Percentiles rank a stretch among this genome's conserved stretches.
Evolutionary conservation across 2,329 filamentous ascomycete genomes (phyloP).

Genomic region (Diplodia seriata): DNA sequence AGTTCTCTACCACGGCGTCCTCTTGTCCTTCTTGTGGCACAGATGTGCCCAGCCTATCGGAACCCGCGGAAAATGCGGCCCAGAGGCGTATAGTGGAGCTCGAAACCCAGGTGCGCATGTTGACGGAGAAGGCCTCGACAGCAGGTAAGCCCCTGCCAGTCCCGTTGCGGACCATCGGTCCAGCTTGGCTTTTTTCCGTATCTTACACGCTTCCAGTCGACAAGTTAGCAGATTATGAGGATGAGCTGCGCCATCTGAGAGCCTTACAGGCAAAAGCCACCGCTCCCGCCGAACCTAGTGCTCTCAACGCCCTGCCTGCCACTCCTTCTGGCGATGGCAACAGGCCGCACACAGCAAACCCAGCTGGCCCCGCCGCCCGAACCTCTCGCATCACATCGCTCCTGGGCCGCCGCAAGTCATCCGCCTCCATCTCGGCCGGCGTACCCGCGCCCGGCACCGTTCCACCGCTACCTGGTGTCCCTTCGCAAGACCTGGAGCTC

Average conservation of each 20-base stretch:
- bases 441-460: slow-evolving; percentile 46
- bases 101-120: slow-evolving; percentile 71
- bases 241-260: slow-evolving; percentile 71
- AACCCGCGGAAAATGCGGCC: slow-evolving; percentile 33
- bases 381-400: slow-evolving; percentile 54
- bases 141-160: slow-evolving; percentile 54
- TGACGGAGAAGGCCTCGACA: slow-evolving; percentile 74
- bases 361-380: slow-evolving; percentile 37
- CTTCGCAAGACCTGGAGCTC: slow-evolving; percentile 55
- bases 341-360: slow-evolving; percentile 43
- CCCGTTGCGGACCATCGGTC: neutral
- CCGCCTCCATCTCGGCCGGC: slow-evolving; percentile 35
- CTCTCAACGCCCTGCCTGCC: slow-evolving; percentile 39
- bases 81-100: slow-evolving; percentile 59
- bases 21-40: slow-evolving; percentile 27
- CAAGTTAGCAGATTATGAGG: slow-evolving; percentile 77
- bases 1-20: slow-evolving; percentile 13
- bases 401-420: slow-evolving; percentile 45
- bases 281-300: slow-evolving; percentile 8
- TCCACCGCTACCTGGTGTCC: slow-evolving; percentile 39
- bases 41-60: slow-evolving; percentile 17
- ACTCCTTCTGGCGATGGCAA: slow-evolving; percentile 37
- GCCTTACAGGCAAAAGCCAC: slow-evolving; percentile 42
- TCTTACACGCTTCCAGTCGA: slow-evolving; percentile 50
- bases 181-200: neutral